These are phyloP conservation scores for Hanseniaspora hatyaiensis DNA, from an alignment of 805 yeast species.

Conservation along the genomic window DNA sequence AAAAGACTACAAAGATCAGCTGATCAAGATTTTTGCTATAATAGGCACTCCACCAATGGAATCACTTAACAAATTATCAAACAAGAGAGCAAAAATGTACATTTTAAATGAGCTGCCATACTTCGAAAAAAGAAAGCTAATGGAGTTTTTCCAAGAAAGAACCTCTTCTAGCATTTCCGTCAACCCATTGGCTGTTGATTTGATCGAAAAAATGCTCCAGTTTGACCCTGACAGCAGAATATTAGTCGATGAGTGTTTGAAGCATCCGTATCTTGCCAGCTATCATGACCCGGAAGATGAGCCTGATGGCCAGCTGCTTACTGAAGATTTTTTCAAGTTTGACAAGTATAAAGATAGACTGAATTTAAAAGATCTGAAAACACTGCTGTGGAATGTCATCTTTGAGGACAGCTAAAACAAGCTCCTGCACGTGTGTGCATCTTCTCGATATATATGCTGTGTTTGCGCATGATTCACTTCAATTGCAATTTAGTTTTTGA, in stretches of 20 bases:
- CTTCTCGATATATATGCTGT: slow-evolving; percentile 17
- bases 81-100: slow-evolving; percentile 79
- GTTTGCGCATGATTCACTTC: slow-evolving; percentile 15
- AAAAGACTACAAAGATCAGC: slow-evolving; percentile 82
- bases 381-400: slow-evolving; percentile 68
- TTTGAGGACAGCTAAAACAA: slow-evolving; percentile 17
- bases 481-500: no score
- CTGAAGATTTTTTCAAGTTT: slow-evolving; percentile 78
- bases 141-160: slow-evolving; percentile 10
- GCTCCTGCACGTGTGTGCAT: background rate
- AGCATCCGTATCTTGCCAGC: slow-evolving; percentile 74
- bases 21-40: slow-evolving; percentile 70
- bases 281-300: slow-evolving; percentile 94
- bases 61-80: slow-evolving; percentile 62
- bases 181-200: slow-evolving; percentile 57
- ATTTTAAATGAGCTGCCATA: slow-evolving; percentile 61
- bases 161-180: slow-evolving; percentile 26
- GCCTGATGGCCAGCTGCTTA: slow-evolving; percentile 73
- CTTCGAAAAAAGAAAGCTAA: slow-evolving; percentile 36
- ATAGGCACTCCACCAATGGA: slow-evolving; percentile 81
- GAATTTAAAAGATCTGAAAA: slow-evolving; percentile 62
- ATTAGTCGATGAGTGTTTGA: slow-evolving; percentile 70
- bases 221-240: slow-evolving; percentile 78
- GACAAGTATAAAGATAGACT: slow-evolving; percentile 74
- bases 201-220: slow-evolving; percentile 55